phyloP scores from a whole-genome alignment of 306 rosid genomes.

The Myrica gale region DNA sequence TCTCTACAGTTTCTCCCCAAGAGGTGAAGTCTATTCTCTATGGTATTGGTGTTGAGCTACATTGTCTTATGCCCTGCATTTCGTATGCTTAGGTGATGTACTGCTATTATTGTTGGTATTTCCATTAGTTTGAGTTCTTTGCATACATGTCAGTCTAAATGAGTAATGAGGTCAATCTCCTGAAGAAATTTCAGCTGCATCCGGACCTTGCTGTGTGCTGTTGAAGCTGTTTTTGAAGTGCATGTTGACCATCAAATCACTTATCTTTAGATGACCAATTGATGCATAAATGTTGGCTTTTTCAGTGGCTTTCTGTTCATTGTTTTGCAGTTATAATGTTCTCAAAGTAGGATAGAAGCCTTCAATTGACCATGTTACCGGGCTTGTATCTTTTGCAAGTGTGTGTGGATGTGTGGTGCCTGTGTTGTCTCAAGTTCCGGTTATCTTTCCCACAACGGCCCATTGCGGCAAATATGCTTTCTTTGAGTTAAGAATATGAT shows the following conservation, averaged over 20 bases:
- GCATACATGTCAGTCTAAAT: not conserved
- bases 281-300: not conserved
- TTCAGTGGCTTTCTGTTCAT: slow-evolving; percentile 3
- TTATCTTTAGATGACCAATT: not conserved
- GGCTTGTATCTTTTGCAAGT: not conserved
- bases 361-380: not conserved
- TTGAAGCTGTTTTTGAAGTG: not conserved
- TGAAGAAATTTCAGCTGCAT: not conserved
- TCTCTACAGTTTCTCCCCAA: slow-evolving; percentile 48
- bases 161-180: not conserved
- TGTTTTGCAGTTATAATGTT: not conserved
- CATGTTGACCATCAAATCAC: not conserved
- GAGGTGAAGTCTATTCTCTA: slow-evolving; percentile 43
- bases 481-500: not conserved
- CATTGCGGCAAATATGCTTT: not conserved
- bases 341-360: not conserved
- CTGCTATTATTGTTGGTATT: not conserved
- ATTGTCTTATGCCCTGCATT: not conserved
- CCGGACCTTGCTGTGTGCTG: not conserved
- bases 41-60: slow-evolving; percentile 2
- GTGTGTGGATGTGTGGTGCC: not conserved
- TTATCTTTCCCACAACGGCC: not conserved
- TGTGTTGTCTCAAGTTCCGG: not conserved
- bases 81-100: not conserved
- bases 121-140: not conserved